Percentiles rank a stretch among this genome's conserved stretches.
Conservation (phyloP, 106 monocot genomes). For the Dendrobium huoshanense region DNA sequence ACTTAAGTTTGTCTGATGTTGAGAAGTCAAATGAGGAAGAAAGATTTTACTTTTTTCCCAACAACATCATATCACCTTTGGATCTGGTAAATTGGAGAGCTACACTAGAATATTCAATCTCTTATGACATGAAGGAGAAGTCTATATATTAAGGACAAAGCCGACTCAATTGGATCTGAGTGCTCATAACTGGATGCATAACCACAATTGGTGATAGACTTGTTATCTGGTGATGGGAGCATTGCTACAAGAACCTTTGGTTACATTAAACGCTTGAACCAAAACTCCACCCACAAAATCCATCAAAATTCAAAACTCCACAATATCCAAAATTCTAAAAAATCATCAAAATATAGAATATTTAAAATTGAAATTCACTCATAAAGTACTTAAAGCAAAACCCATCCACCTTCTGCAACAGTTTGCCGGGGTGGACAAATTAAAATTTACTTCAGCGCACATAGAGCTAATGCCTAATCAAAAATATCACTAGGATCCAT, state of each 20-base stretch:
- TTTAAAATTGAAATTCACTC: too few species aligned
- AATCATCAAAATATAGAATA: too few species aligned
- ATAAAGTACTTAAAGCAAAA: too few species aligned
- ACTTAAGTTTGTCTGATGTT: constrained; percentile 12
- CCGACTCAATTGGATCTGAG: constrained; percentile 55
- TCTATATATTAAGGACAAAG: constrained; percentile 79
- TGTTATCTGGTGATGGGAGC: constrained; percentile 63
- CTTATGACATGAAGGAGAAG: constrained; percentile 46
- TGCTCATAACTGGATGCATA: constrained; percentile 12
- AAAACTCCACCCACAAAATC: too few species aligned
- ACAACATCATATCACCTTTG: constrained; percentile 63
- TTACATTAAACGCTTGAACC: constrained; percentile 1
- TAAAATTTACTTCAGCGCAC: too few species aligned
- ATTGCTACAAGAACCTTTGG: constrained; percentile 74
- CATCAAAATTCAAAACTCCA: too few species aligned
- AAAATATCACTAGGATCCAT: too few species aligned
- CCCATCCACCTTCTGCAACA: too few species aligned
- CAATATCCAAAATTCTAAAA: too few species aligned
- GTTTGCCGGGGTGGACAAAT: too few species aligned
- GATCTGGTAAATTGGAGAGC: constrained; percentile 82
- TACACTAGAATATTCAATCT: constrained; percentile 55
- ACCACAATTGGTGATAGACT: constrained; percentile 51
- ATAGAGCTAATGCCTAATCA: too few species aligned
- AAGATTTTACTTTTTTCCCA: constrained; percentile 49
- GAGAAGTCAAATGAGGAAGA: constrained; percentile 5